phyloP scores from a whole-genome alignment of 345 rosid species.

The Aurinia saxatilis region DNA sequence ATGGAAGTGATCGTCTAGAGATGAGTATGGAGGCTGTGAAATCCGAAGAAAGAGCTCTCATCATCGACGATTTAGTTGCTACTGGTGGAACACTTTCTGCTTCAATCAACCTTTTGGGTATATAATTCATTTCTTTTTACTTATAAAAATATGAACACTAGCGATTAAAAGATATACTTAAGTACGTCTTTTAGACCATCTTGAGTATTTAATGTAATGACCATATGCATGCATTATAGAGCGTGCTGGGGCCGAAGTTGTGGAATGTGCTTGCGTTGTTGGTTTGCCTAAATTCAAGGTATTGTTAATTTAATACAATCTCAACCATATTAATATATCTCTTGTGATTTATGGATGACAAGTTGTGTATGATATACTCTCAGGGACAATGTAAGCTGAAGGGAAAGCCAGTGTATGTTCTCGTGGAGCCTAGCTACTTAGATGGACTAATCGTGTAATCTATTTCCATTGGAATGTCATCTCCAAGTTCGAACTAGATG shows the following conservation, averaged over 20 bases:
- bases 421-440: conserved; percentile 43
- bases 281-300: conserved; percentile 78
- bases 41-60: conserved; percentile 56
- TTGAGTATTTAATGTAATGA: too few species aligned
- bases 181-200: too few species aligned
- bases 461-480: background rate
- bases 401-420: conserved; percentile 68
- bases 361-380: background rate
- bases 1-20: conserved; percentile 82
- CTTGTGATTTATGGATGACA: too few species aligned
- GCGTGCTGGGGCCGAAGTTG: conserved; percentile 76
- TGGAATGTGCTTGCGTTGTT: conserved; percentile 87
- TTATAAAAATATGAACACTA: background rate
- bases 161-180: too few species aligned
- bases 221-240: conserved; percentile 29
- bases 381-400: conserved; percentile 69
- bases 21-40: conserved; percentile 76
- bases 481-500: background rate
- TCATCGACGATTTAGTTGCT: conserved; percentile 86
- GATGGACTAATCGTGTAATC: background rate
- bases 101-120: conserved; percentile 77
- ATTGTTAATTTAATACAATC: background rate
- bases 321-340: background rate
- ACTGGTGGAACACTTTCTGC: conserved; percentile 94
- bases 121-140: background rate